Percentiles rank a stretch among this genome's conserved stretches.
Evolutionary conservation across 2,329 filamentous ascomycete species (phyloP).

Genomic region (Fusarium oxysporum): DNA sequence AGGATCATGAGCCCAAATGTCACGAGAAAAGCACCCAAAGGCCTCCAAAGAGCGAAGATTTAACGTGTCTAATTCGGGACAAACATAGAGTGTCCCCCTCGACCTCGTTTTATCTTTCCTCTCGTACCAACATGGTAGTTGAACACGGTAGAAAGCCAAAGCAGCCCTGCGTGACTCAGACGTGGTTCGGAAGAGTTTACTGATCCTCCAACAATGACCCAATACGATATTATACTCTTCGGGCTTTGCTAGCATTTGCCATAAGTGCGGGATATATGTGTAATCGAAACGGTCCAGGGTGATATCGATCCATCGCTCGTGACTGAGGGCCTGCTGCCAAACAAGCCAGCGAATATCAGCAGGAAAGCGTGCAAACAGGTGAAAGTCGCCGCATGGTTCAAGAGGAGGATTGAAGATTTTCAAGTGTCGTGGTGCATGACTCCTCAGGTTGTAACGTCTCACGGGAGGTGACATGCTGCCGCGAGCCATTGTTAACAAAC

Average conservation of each 20-base stretch:
- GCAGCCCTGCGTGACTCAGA: conserved; percentile 1
- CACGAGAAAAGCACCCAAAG: not conserved
- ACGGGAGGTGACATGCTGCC: not conserved
- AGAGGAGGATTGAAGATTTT: not conserved
- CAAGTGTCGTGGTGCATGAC: not conserved
- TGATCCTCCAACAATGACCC: not conserved
- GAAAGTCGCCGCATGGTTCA: not conserved
- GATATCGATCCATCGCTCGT: conserved; percentile 1
- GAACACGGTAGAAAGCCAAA: not conserved
- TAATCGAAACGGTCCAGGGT: no score
- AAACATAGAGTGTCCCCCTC: not conserved
- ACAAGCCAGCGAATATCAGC: not conserved
- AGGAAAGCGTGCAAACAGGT: not conserved
- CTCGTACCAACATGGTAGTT: not conserved
- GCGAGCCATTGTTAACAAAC: not conserved
- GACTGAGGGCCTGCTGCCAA: not conserved
- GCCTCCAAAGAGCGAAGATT: rapidly evolving
- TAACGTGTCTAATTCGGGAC: not conserved
- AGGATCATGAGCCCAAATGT: not conserved
- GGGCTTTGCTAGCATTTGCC: rapidly evolving
- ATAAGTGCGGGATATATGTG: no score
- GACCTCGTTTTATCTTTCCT: not conserved
- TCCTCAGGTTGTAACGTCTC: not conserved
- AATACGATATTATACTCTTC: rapidly evolving
- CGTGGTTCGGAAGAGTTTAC: not conserved